phyloP scores from a whole-genome alignment of 1,139 yeast genomes.

The Kurtzmaniella quercitrusa region DNA sequence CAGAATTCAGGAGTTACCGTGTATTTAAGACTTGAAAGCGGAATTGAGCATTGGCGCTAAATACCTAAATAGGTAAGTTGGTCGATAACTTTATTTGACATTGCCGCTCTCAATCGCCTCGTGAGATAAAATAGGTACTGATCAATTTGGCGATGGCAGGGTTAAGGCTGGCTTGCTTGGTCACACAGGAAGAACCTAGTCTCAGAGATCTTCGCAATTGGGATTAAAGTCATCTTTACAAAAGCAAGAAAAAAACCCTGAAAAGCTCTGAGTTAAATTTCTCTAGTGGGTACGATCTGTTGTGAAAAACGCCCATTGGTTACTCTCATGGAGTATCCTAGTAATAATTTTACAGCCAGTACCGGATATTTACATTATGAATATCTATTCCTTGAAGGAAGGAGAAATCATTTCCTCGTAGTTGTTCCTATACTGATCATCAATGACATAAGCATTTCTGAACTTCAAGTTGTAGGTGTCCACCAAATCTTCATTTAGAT shows the following conservation, averaged over 20 bases:
- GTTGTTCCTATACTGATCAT: not conserved
- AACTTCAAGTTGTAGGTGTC: constrained; percentile 1
- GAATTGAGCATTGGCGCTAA: not conserved
- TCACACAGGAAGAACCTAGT: too few species aligned
- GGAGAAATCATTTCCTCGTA: constrained; percentile 2
- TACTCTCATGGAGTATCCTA: too few species aligned
- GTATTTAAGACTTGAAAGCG: not conserved
- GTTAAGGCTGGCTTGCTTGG: too few species aligned
- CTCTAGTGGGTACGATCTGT: too few species aligned
- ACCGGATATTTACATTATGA: not conserved
- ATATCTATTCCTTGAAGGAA: not conserved
- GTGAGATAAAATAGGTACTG: too few species aligned
- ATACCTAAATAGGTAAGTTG: not conserved
- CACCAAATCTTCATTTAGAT: constrained; percentile 16
- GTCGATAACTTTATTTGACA: not conserved
- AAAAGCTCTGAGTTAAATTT: too few species aligned
- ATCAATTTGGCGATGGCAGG: not conserved
- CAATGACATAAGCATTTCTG: constrained; percentile 1
- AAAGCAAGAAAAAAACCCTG: too few species aligned
- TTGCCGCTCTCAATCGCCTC: not conserved
- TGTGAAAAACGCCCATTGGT: too few species aligned
- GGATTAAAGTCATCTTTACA: too few species aligned
- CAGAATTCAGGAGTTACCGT: not conserved
- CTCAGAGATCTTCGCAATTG: too few species aligned
- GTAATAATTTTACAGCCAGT: not conserved